phyloP scores from a whole-genome alignment of 2,329 filamentous ascomycete species.

The Aspergillus arachidicola region DNA sequence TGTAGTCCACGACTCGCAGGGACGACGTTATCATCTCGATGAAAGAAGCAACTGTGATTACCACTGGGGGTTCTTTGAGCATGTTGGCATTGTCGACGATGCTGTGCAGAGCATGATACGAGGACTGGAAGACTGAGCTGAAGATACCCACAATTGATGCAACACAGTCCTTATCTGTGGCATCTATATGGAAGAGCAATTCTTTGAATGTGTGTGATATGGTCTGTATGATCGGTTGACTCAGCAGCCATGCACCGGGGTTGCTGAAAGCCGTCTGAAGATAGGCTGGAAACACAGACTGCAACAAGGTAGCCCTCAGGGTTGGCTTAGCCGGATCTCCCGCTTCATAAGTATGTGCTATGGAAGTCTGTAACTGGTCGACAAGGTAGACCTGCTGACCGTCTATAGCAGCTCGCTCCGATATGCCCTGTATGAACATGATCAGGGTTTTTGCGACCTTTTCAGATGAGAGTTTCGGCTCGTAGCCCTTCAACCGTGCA shows the following conservation, averaged over 20 bases:
- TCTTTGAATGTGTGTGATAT: slow-evolving; percentile 46
- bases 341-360: slow-evolving; percentile 48
- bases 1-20: slow-evolving; percentile 51
- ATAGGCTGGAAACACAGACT: slow-evolving; percentile 60
- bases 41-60: slow-evolving; percentile 43
- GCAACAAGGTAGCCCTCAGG: slow-evolving; percentile 55
- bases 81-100: slow-evolving; percentile 37
- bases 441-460: slow-evolving; percentile 58
- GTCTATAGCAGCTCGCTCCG: slow-evolving; percentile 60
- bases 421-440: slow-evolving; percentile 62
- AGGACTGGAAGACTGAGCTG: slow-evolving; percentile 40
- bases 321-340: slow-evolving; percentile 45
- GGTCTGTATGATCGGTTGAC: slow-evolving; percentile 55
- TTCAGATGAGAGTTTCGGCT: slow-evolving; percentile 52
- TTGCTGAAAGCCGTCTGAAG: slow-evolving; percentile 52
- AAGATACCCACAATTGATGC: slow-evolving; percentile 40
- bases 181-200: slow-evolving; percentile 50
- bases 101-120: slow-evolving; percentile 38
- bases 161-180: slow-evolving; percentile 44
- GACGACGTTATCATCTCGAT: slow-evolving; percentile 45
- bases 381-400: slow-evolving; percentile 60
- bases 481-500: slow-evolving; percentile 62
- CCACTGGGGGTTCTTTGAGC: slow-evolving; percentile 42
- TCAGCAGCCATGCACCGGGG: slow-evolving; percentile 54
- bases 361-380: slow-evolving; percentile 55